These are phyloP conservation scores for Salvia rosmarinus DNA, from an alignment of 257 asterid species.

Conservation along the genomic window DNA sequence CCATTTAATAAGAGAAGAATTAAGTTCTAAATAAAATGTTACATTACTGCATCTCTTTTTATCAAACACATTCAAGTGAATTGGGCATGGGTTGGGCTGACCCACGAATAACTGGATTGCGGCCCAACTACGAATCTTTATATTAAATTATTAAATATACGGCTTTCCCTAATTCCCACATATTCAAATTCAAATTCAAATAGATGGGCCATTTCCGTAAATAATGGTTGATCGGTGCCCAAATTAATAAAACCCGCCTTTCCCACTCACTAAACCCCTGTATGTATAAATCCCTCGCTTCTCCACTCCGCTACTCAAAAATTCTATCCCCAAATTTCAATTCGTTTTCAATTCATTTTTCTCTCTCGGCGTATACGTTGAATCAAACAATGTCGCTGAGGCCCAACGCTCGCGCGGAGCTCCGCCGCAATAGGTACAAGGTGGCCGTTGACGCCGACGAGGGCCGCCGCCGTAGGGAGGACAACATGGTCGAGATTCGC, in stretches of 20 bases:
- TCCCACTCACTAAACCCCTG: conserved; percentile 35
- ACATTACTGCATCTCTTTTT: not conserved
- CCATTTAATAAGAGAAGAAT: not conserved
- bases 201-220: conserved; percentile 43
- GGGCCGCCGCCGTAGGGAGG: conserved; percentile 93
- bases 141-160: not conserved
- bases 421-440: conserved; percentile 88
- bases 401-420: conserved; percentile 69
- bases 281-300: conserved; percentile 41
- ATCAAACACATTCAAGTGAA: not conserved
- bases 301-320: conserved; percentile 40
- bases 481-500: conserved; percentile 92
- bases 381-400: conserved; percentile 67
- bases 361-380: conserved; percentile 5
- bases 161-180: conserved; percentile 38
- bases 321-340: conserved; percentile 25
- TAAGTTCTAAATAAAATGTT: not conserved
- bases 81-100: not conserved
- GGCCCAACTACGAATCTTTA: not conserved
- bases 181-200: conserved; percentile 57
- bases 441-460: conserved; percentile 93
- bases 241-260: conserved; percentile 8
- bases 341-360: not conserved
- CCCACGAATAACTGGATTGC: not conserved
- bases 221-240: conserved; percentile 53